Evolutionary conservation across 176 grass and related monocot species (phyloP).

Genomic region (Tuctoria greenei): DNA sequence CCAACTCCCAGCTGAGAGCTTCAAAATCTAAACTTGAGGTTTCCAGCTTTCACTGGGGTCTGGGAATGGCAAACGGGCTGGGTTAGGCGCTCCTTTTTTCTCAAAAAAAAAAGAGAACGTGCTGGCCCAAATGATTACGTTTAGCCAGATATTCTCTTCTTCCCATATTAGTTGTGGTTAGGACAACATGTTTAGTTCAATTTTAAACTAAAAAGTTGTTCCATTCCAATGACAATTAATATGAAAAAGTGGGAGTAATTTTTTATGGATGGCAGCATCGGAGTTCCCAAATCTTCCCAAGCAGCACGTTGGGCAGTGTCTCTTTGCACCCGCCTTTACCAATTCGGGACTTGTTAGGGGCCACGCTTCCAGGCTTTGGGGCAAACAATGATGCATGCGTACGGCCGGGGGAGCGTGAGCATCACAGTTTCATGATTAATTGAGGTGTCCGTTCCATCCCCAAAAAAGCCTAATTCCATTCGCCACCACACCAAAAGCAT

Average conservation of each 20-base stretch:
- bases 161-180: no score
- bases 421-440: no score
- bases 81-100: neutral
- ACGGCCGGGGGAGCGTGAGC: neutral
- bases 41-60: no score
- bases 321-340: neutral
- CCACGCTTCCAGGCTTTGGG: neutral
- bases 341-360: neutral
- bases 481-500: conserved; percentile 1
- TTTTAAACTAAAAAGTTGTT: no score
- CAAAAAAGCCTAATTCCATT: neutral
- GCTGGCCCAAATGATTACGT: neutral
- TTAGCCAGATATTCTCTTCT: no score
- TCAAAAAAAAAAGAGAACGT: neutral
- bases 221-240: no score
- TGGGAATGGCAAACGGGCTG: no score
- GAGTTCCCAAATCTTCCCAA: neutral
- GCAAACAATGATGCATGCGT: neutral
- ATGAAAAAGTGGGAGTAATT: no score
- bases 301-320: neutral
- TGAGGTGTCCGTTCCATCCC: neutral
- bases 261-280: neutral
- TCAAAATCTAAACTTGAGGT: no score
- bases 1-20: no score
- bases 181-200: no score